Percentiles rank a stretch among this genome's conserved stretches.
These are phyloP conservation scores for Penicillium herquei DNA, from an alignment of 495 filamentous ascomycete genomes.

Conservation along the genomic window DNA sequence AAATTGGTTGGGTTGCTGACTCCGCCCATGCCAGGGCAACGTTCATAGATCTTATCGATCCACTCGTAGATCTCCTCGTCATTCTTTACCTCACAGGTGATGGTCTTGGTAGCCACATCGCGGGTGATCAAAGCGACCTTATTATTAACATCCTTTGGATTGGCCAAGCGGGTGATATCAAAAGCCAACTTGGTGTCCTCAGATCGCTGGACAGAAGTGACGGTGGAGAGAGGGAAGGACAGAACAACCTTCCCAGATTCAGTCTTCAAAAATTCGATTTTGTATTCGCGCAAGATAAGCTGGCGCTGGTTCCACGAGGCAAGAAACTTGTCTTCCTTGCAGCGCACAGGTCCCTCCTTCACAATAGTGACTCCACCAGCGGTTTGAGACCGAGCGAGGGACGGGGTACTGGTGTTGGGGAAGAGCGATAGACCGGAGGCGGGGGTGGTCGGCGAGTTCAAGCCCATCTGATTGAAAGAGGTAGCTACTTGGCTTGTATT, in stretches of 20 bases:
- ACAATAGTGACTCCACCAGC: slow-evolving; percentile 66
- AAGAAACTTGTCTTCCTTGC: slow-evolving; percentile 84
- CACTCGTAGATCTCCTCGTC: slow-evolving; percentile 97
- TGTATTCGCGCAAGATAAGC: slow-evolving; percentile 81
- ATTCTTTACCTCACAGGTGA: slow-evolving; percentile 85
- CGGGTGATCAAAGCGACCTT: slow-evolving; percentile 58
- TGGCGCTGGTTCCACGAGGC: slow-evolving; percentile 90
- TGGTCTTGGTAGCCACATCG: slow-evolving; percentile 75
- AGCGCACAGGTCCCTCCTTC: slow-evolving; percentile 83
- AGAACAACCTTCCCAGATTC: slow-evolving; percentile 79
- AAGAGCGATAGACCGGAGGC: slow-evolving; percentile 52
- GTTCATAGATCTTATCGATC: slow-evolving; percentile 95
- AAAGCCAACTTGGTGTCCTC: slow-evolving; percentile 87
- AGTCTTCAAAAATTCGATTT: slow-evolving; percentile 87
- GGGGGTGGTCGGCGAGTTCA: slow-evolving; percentile 66
- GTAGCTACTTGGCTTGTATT: slow-evolving; percentile 66
- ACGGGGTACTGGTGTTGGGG: slow-evolving; percentile 61
- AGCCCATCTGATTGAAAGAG: slow-evolving; percentile 71
- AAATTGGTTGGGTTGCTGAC: slow-evolving; percentile 99
- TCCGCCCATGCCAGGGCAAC: slow-evolving; percentile 95
- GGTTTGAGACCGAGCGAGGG: slow-evolving; percentile 61
- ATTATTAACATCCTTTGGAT: slow-evolving; percentile 58
- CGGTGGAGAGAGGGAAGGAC: slow-evolving; percentile 77
- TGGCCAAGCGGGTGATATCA: slow-evolving; percentile 75
- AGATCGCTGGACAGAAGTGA: slow-evolving; percentile 79